phyloP scores from a whole-genome alignment of 1,284 basidiomycete genomes.

The Trametes polyzona region DNA sequence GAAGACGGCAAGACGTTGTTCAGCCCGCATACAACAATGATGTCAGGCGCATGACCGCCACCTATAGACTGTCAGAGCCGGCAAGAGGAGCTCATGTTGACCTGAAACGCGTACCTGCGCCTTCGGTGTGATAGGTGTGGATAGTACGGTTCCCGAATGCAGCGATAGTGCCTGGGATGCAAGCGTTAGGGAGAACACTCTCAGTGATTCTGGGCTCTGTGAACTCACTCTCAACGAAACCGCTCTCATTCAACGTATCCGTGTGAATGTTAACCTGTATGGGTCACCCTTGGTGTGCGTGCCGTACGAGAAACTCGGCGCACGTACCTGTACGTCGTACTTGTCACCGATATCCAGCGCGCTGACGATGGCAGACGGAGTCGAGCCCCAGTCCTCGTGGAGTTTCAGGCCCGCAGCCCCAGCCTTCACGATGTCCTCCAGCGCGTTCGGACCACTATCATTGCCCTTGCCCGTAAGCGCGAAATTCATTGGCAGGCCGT shows the following conservation, averaged over 20 bases:
- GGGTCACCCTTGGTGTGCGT: background rate
- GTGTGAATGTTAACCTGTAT: constrained; percentile 92
- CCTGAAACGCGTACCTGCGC: constrained; percentile 66
- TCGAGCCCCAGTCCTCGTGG: constrained; percentile 98
- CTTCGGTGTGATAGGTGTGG: constrained; percentile 97
- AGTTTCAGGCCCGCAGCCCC: constrained; percentile 94
- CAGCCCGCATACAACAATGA: constrained; percentile 93
- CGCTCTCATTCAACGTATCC: constrained; percentile 94
- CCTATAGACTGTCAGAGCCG: constrained; percentile 44
- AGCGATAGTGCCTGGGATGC: constrained; percentile 74
- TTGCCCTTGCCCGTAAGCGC: constrained; percentile 95
- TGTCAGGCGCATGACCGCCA: constrained; percentile 97
- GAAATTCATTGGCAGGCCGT: constrained; percentile 90
- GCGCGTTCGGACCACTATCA: constrained; percentile 73
- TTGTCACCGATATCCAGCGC: constrained; percentile 87
- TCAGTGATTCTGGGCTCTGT: background rate
- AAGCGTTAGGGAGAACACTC: constrained; percentile 2
- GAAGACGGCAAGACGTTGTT: constrained; percentile 95
- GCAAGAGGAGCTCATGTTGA: background rate
- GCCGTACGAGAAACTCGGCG: background rate
- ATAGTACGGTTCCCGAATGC: constrained; percentile 94
- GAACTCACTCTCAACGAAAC: constrained; percentile 84
- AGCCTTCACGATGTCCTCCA: constrained; percentile 86
- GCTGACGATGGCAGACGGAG: constrained; percentile 83
- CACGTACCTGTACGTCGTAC: constrained; percentile 89